Evolutionary conservation across 1,284 basidiomycete genomes (phyloP), one percentile per base, ranked within the genome.

Genomic region (Cryptococcus sp.): DNA sequence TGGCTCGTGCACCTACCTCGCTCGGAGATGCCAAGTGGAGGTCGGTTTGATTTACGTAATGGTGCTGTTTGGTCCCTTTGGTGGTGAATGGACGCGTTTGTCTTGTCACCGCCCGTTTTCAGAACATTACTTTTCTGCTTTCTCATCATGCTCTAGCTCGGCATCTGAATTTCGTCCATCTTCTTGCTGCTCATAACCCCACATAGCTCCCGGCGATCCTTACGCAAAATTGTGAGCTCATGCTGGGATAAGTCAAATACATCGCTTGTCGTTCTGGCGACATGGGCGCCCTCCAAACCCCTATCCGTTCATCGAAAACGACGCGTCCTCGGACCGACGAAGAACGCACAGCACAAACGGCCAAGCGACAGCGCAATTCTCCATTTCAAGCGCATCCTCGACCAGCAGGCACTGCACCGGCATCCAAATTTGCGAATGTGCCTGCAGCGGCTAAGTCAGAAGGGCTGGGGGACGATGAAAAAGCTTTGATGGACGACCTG

Each of bases 401-500:
- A n/a, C 5, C 53, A 17, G 31, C 6, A 42, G 4, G 3, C 25
- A 22, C 10, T 17, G 31, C 20, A 19, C n/a, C 25, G 20, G 17
- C 20, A 7, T 38, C 41, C 11, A n/a, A 35, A 25, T 15, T 8
- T 15, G 4, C n/a, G 17, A 25, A 27, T 22, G 38, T 13, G 5
- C 4, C 10, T 19, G 17, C 50, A 44, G 35, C 39, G 45, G 11
- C 17, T 2, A 4, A 47, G 19, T 13, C 53, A 31, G 48, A 48
- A 16, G 48, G 38, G n/a, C 41, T 44, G 39, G 54, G 54, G n/a
- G 60, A 66, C 20, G 68, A 71, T 44, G 77, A 78, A 53, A 67
- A 76, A 47, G 71, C 69, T n/a, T 53, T 78, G 56, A 72, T 79
- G 73, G 72, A 73, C 31, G 67, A 68, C 31, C 64, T 78, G 17